A percentile compares a stretch with the other conserved stretches of the same genome.
These are phyloP conservation scores for Hemisphaericaspora subhashii DNA, from an alignment of 1,139 yeast species.

Conservation along the genomic window DNA sequence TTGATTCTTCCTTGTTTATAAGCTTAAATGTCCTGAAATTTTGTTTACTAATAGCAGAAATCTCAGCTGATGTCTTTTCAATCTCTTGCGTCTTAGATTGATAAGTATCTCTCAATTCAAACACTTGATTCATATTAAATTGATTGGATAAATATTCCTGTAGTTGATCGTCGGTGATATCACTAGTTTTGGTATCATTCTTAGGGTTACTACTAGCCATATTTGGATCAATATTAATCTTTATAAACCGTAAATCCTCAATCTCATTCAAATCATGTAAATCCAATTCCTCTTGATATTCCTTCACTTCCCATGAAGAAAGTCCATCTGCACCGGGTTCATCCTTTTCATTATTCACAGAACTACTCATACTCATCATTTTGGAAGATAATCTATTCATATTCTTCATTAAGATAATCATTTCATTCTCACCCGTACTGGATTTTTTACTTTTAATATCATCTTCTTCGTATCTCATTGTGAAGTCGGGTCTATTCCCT, in stretches of 20 bases:
- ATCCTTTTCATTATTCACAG: slow-evolving; percentile 10
- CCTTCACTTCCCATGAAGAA: slow-evolving; percentile 32
- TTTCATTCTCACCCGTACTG: slow-evolving; percentile 47
- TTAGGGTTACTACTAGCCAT: slow-evolving; percentile 14
- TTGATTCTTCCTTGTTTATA: slow-evolving; percentile 12
- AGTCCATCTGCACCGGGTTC: slow-evolving; percentile 19
- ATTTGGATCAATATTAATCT: slow-evolving; percentile 50
- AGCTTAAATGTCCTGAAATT: slow-evolving; percentile 44
- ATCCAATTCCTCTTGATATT: slow-evolving; percentile 50
- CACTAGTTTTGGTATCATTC: not conserved
- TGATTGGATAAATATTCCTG: slow-evolving; percentile 27
- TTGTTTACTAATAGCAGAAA: slow-evolving; percentile 51
- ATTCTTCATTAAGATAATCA: slow-evolving; percentile 74
- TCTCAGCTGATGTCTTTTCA: slow-evolving; percentile 49
- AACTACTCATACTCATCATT: slow-evolving; percentile 59
- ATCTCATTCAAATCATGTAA: slow-evolving; percentile 62
- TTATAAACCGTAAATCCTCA: slow-evolving; percentile 52
- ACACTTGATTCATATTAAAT: slow-evolving; percentile 16
- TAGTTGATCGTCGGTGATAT: slow-evolving; percentile 20
- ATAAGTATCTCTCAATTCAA: slow-evolving; percentile 47
- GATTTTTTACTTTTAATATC: slow-evolving; percentile 30
- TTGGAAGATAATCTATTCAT: slow-evolving; percentile 87
- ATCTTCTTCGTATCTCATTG: slow-evolving; percentile 74
- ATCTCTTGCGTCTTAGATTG: slow-evolving; percentile 35
- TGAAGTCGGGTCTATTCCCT: slow-evolving; percentile 85